Conservation (phyloP, 768 basidiomycete genomes). For the Rubroboletus pulcherrimus region DNA sequence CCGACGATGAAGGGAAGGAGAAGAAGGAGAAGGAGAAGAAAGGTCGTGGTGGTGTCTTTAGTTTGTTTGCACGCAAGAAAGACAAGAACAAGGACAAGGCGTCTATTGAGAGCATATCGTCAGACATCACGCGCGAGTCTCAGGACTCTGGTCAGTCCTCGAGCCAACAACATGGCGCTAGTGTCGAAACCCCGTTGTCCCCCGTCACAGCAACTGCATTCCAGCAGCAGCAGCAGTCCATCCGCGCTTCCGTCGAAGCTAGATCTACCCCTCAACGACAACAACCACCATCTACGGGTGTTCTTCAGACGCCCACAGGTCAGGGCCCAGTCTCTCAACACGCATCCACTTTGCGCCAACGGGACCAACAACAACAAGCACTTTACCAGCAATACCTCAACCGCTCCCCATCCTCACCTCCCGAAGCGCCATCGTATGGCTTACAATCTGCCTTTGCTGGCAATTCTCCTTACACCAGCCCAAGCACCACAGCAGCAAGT, state of each 20-base stretch:
- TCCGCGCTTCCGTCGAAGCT: slow-evolving; percentile 18
- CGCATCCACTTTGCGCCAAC: slow-evolving; percentile 69
- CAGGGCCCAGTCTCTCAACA: slow-evolving; percentile 53
- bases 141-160: slow-evolving; percentile 63
- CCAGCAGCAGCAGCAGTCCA: slow-evolving; percentile 53
- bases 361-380: slow-evolving; percentile 85
- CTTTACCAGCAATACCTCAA: slow-evolving; percentile 88
- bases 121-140: slow-evolving; percentile 47
- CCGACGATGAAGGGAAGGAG: slow-evolving; percentile 49
- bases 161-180: slow-evolving; percentile 34
- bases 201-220: slow-evolving; percentile 51
- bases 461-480: slow-evolving; percentile 39
- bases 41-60: slow-evolving; percentile 68
- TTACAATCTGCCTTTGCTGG: slow-evolving; percentile 66
- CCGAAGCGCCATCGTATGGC: slow-evolving; percentile 73
- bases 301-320: slow-evolving; percentile 30
- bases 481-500: slow-evolving; percentile 39
- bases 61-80: slow-evolving; percentile 73
- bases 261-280: slow-evolving; percentile 21
- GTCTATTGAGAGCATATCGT: slow-evolving; percentile 49
- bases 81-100: slow-evolving; percentile 67
- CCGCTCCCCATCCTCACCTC: slow-evolving; percentile 75
- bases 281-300: slow-evolving; percentile 17
- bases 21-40: slow-evolving; percentile 67
- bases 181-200: slow-evolving; percentile 37